Base-by-base conservation (phyloP, 106 monocot species). In the Dioscorea alata region DNA sequence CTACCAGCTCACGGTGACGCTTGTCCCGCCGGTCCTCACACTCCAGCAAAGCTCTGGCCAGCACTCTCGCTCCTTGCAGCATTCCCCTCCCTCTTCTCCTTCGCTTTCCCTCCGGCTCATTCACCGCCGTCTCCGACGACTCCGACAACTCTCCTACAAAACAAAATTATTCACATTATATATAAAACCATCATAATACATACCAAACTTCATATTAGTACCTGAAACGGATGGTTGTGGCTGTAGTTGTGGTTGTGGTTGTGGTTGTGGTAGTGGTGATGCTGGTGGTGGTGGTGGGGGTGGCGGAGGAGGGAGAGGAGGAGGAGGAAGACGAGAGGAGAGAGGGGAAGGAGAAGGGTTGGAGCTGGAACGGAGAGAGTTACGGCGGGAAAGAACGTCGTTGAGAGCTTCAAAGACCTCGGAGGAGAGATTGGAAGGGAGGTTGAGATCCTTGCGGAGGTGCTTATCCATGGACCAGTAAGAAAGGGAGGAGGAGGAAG, bases 1-100 rank as follows among this genome's bases (percentile, higher is more conserved):
- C 83, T 66, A 91, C 51, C 59, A 88, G 42, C 14, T 91, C 88
- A 7, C 83, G 85, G 83, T 95, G 94, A 18, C 91, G 79, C 76
- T 71, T 81, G 66, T 91, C 88, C 53, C 83, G 63, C 81, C 79
- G 82, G 72, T 95, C 94, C 77, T 95, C 91, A 69, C 90, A 91
- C 0, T 85, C 75, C 68, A 85, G 68, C 59, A 95, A 49, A n/a
- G 94, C 73, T 51, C 75, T 81, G 19, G 91, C 76, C 22, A 95
- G 75, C 65, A 86, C 77, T 33, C 83, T 79, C 62, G 91, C 91
- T 16, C 85, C 80, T 24, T 81, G 74, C 13, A 86, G 77, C 48
- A 95, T 83, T 74, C 91, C 82, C 54, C 79, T 75, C 9, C 90
- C 88, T 18, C 57, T 52, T 65, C 66, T 73, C 69, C 77, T 76